Conservation (phyloP, 2,329 filamentous ascomycete species). For the Epichloe hybrida region DNA sequence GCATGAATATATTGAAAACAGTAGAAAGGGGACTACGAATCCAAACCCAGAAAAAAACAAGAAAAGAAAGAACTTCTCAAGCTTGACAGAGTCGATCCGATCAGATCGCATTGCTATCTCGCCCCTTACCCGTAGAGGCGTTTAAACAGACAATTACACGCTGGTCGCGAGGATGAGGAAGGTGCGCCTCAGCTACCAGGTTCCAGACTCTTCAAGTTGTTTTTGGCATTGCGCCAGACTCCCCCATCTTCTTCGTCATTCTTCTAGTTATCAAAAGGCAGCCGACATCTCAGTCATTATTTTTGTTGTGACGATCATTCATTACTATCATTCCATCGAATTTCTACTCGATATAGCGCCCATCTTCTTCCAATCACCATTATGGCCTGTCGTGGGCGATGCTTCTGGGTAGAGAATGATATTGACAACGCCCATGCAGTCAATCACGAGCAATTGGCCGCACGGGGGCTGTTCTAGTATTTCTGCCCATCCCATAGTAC, state of each 20-base stretch:
- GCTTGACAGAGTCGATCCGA: too few relatives aligned
- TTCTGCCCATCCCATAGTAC: slow-evolving; percentile 16
- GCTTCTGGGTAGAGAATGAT: slow-evolving; percentile 8
- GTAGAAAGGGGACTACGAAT: too few relatives aligned
- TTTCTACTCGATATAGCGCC: neutral
- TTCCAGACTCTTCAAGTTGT: neutral
- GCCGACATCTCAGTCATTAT: neutral
- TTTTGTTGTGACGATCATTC: neutral
- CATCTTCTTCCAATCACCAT: neutral
- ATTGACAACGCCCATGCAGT: slow-evolving; percentile 2
- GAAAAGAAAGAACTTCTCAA: too few relatives aligned
- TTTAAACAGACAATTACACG: neutral
- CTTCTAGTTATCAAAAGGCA: neutral
- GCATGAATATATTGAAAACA: too few relatives aligned
- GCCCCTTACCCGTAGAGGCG: neutral
- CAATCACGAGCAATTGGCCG: slow-evolving; percentile 9
- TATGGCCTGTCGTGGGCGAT: slow-evolving; percentile 14
- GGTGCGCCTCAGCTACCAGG: neutral
- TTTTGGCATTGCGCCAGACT: neutral
- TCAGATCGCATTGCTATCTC: too few relatives aligned
- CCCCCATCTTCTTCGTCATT: neutral
- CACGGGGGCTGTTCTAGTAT: slow-evolving; percentile 15
- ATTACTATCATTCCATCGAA: neutral
- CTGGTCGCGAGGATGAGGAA: neutral
- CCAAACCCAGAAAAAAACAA: too few relatives aligned